Conservation (phyloP, 2,329 filamentous ascomycete genomes). For the Pyricularia grisea region DNA sequence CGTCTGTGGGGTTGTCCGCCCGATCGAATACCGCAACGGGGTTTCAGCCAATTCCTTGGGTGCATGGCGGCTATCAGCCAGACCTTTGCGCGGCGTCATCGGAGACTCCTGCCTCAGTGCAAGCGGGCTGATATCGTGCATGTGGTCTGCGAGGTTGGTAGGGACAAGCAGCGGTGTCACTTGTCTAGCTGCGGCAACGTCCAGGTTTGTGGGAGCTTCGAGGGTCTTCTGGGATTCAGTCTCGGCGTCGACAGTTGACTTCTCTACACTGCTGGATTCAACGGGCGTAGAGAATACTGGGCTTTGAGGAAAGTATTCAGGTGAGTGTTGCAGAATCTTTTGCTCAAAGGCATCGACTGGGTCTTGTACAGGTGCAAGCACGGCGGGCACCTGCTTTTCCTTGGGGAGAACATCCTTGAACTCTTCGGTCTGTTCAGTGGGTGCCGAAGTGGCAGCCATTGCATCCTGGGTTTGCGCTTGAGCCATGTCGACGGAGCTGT, state of each 20-base stretch:
- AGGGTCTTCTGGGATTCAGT: background rate
- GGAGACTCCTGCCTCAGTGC: conserved; percentile 10
- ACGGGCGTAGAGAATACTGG: background rate
- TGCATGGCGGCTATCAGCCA: conserved; percentile 18
- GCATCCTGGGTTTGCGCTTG: background rate
- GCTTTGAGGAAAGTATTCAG: background rate
- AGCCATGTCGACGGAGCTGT: background rate
- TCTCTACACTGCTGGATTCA: background rate
- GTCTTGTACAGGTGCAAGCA: background rate
- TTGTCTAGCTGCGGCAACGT: conserved; percentile 5
- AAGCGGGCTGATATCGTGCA: conserved; percentile 12
- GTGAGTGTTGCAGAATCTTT: background rate
- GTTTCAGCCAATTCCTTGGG: background rate
- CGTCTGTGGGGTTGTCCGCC: background rate
- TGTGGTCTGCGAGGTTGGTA: background rate
- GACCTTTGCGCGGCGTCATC: conserved; percentile 11
- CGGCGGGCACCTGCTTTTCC: background rate
- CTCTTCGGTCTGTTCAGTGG: background rate
- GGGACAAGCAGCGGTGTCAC: conserved; percentile 9
- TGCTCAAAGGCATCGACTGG: background rate
- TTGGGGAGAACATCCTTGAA: background rate
- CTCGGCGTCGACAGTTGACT: background rate
- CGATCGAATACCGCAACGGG: background rate
- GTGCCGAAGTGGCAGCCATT: background rate
- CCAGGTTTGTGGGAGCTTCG: background rate